A percentile compares a stretch with the other conserved stretches of the same genome.
Conservation (phyloP, 352 stramenopile genomes). For the Phytophthora foliorum region DNA sequence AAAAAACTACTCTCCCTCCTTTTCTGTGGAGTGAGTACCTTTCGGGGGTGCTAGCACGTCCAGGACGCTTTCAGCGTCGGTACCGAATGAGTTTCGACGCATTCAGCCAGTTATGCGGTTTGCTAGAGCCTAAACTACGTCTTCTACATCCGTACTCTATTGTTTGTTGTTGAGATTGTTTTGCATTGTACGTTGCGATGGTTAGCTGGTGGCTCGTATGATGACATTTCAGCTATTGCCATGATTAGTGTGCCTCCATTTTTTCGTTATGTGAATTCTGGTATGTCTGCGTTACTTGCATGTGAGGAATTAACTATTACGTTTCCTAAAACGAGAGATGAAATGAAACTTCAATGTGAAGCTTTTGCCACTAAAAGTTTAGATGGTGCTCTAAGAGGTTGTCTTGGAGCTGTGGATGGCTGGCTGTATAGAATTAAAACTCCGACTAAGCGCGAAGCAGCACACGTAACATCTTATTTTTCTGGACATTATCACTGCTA, state of each 20-base stretch:
- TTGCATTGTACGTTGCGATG: slow-evolving; percentile 6
- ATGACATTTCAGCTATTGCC: slow-evolving; percentile 17
- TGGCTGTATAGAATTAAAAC: no score
- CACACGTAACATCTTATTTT: no score
- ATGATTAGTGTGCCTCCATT: no score
- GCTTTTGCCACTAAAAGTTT: not conserved
- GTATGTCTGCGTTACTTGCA: slow-evolving; percentile 14
- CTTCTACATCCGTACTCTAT: slow-evolving; percentile 6
- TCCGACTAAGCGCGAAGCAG: not conserved
- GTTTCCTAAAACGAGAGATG: slow-evolving; percentile 3
- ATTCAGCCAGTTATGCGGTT: not conserved
- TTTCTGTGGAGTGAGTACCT: not conserved
- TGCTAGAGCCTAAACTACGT: not conserved
- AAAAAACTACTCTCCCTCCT: no score
- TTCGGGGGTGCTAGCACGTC: not conserved
- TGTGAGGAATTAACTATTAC: slow-evolving; percentile 2
- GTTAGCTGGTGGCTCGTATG: slow-evolving; percentile 4
- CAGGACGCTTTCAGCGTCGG: slow-evolving; percentile 1
- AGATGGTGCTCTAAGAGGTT: not conserved
- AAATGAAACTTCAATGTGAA: slow-evolving; percentile 1
- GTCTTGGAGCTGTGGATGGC: no score
- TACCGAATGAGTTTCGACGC: not conserved
- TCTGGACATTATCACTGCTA: no score
- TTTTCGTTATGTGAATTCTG: slow-evolving; percentile 8
- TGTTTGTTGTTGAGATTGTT: slow-evolving; percentile 11